Percentiles rank a stretch among this genome's conserved stretches.
Evolutionary conservation across 116 monocot genomes (phyloP).

Genomic region (Phalaenopsis hybrid): DNA sequence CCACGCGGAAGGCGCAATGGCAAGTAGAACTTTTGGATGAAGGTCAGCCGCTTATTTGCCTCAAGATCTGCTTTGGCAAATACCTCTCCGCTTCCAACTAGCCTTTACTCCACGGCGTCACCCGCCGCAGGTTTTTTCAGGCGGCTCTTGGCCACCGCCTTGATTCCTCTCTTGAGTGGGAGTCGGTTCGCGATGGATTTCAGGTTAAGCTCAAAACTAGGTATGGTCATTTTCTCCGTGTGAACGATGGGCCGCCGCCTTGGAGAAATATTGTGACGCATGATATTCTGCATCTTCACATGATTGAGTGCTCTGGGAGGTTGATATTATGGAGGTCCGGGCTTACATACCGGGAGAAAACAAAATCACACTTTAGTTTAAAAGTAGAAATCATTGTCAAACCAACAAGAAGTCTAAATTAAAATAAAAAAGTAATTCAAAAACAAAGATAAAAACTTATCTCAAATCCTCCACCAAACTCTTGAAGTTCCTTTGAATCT

Average conservation of each 20-base stretch:
- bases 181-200: slow-evolving; percentile 29
- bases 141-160: slow-evolving; percentile 2
- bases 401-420: no score
- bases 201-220: slow-evolving; percentile 32
- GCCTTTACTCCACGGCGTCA: slow-evolving; percentile 33
- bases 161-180: slow-evolving; percentile 33
- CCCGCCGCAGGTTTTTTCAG: slow-evolving; percentile 32
- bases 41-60: slow-evolving; percentile 4
- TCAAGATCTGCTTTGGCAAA: slow-evolving; percentile 25
- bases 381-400: no score
- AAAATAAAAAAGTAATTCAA: no score
- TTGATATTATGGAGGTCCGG: slow-evolving; percentile 19
- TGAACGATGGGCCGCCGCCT: slow-evolving; percentile 32
- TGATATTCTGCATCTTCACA: slow-evolving; percentile 27
- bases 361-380: no score
- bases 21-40: slow-evolving; percentile 17
- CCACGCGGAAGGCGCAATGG: slow-evolving; percentile 18
- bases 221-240: slow-evolving; percentile 28
- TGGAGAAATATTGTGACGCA: slow-evolving; percentile 42
- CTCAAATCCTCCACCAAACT: no score
- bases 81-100: slow-evolving; percentile 35
- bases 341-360: not conserved
- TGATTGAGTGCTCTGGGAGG: slow-evolving; percentile 43
- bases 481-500: no score
- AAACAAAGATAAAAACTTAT: no score